Conservation (phyloP, 495 filamentous ascomycete species). For the Astrocystis sublimbata region DNA sequence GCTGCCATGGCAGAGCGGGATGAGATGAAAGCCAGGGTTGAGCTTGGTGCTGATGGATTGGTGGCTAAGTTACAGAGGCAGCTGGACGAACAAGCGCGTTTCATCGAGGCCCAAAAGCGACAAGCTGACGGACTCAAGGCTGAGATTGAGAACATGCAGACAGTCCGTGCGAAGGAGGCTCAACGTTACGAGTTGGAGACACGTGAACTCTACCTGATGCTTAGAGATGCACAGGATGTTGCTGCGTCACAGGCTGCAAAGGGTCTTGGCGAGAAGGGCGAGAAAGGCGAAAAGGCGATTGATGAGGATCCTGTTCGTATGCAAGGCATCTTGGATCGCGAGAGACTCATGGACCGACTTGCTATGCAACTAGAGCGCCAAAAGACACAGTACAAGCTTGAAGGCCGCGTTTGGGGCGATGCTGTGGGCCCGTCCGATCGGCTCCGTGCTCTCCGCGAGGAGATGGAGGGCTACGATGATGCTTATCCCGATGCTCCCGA, state of each 20-base stretch:
- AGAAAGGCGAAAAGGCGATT: slow-evolving; percentile 53
- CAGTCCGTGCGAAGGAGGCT: slow-evolving; percentile 83
- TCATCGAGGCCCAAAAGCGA: slow-evolving; percentile 84
- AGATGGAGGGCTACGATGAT: slow-evolving; percentile 74
- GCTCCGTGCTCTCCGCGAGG: slow-evolving; percentile 85
- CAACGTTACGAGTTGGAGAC: slow-evolving; percentile 96
- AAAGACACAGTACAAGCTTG: slow-evolving; percentile 97
- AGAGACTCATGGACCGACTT: slow-evolving; percentile 85
- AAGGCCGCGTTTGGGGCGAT: slow-evolving; percentile 91
- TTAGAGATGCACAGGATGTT: slow-evolving; percentile 95
- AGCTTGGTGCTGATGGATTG: slow-evolving; percentile 89
- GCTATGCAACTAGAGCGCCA: slow-evolving; percentile 94
- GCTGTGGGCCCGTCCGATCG: slow-evolving; percentile 82
- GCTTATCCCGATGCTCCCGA: slow-evolving; percentile 40
- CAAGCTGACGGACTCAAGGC: slow-evolving; percentile 85
- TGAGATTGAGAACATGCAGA: slow-evolving; percentile 84
- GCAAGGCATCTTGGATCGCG: slow-evolving; percentile 90
- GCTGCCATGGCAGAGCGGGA: slow-evolving; percentile 94
- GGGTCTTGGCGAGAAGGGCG: no score
- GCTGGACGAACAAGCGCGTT: slow-evolving; percentile 83
- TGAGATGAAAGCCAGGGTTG: slow-evolving; percentile 91
- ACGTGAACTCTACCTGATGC: slow-evolving; percentile 95
- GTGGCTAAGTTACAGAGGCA: slow-evolving; percentile 92
- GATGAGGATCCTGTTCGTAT: slow-evolving; percentile 72
- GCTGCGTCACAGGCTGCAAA: slow-evolving; percentile 85